These are phyloP conservation scores for Trichoderma polysporum DNA, from an alignment of 2,329 filamentous ascomycete genomes.

Conservation along the genomic window DNA sequence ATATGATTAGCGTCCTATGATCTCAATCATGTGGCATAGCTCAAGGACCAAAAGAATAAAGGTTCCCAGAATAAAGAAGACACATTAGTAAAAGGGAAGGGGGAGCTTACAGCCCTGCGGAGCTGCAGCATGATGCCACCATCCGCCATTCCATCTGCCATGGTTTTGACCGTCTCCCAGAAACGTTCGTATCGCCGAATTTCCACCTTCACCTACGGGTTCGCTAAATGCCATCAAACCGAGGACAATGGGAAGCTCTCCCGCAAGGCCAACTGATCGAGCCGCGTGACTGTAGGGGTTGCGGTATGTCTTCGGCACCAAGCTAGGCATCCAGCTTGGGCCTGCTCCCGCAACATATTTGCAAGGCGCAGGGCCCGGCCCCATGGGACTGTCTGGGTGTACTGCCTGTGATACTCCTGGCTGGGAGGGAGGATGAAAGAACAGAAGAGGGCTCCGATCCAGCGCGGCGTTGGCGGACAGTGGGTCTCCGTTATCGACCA, in stretches of 20 bases:
- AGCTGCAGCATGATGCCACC: slow-evolving; percentile 26
- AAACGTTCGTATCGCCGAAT: slow-evolving; percentile 27
- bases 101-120: slow-evolving; percentile 32
- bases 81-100: background rate
- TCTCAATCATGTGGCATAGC: background rate
- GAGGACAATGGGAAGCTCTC: slow-evolving; percentile 40
- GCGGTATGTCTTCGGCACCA: slow-evolving; percentile 37
- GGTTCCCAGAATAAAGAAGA: background rate
- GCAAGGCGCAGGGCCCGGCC: slow-evolving; percentile 16
- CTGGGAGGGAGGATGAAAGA: slow-evolving; percentile 1
- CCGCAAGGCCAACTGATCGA: slow-evolving; percentile 36
- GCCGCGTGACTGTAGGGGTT: slow-evolving; percentile 22
- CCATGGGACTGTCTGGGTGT: slow-evolving; percentile 24
- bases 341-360: slow-evolving; percentile 34
- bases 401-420: slow-evolving; percentile 34
- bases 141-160: slow-evolving; percentile 28
- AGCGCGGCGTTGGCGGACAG: background rate
- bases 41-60: background rate
- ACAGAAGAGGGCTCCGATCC: background rate
- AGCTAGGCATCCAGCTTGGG: slow-evolving; percentile 40
- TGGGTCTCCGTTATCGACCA: slow-evolving; percentile 28
- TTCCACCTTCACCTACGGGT: background rate
- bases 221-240: slow-evolving; percentile 41
- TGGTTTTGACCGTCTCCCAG: slow-evolving; percentile 21
- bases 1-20: background rate